phyloP scores from a whole-genome alignment of 352 stramenopile species.

The Phytophthora boehmeriae region DNA sequence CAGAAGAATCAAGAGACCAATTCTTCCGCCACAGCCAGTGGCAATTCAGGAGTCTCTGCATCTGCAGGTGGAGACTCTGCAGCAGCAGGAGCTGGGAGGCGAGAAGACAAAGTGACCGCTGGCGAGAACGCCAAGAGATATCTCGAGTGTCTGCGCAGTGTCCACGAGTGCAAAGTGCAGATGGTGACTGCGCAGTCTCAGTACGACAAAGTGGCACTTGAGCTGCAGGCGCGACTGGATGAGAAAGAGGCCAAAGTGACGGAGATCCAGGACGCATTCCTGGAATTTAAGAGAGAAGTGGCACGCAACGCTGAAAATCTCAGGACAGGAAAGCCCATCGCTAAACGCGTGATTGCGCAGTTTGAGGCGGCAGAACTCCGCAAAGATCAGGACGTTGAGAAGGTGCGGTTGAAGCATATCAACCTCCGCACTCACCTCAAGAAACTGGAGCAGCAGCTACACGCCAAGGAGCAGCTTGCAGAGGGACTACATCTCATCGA shows the following conservation, averaged over 20 bases:
- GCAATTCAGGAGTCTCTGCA: neutral
- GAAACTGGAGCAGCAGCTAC: conserved; percentile 92
- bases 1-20: conserved; percentile 72
- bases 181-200: conserved; percentile 62
- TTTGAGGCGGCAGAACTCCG: conserved; percentile 87
- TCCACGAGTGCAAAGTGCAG: conserved; percentile 82
- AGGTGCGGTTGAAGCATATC: conserved; percentile 93
- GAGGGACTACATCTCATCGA: conserved; percentile 95
- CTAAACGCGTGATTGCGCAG: conserved; percentile 84
- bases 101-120: conserved; percentile 67
- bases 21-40: conserved; percentile 4
- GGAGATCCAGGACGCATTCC: conserved; percentile 93
- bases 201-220: conserved; percentile 86
- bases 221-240: conserved; percentile 88
- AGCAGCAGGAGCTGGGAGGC: conserved; percentile 9
- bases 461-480: conserved; percentile 94
- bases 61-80: conserved; percentile 9
- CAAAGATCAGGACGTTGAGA: conserved; percentile 89
- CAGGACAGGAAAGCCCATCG: conserved; percentile 90
- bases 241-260: conserved; percentile 93
- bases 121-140: conserved; percentile 89
- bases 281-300: conserved; percentile 95
- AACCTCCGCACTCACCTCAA: conserved; percentile 92
- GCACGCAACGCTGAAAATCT: conserved; percentile 91
- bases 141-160: conserved; percentile 77